Base-by-base conservation (phyloP, 106 monocot species). In the Apostasia shenzhenica region DNA sequence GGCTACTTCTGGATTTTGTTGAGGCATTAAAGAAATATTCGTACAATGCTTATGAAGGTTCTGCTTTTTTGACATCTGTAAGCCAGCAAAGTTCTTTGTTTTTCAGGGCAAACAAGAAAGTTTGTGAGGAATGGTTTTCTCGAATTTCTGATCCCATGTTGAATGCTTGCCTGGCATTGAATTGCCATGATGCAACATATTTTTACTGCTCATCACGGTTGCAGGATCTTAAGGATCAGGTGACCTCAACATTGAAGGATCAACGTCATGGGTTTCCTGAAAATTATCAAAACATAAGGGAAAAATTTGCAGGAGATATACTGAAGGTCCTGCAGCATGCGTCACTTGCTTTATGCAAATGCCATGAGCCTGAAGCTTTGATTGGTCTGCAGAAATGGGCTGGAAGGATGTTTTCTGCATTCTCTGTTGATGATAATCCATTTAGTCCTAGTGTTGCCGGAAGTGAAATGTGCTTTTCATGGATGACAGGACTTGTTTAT, bases 61-160 rank as follows among this genome's bases (percentile, higher is more conserved):
- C 99, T 45, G 85, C 72, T 57, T 46, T 93, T 69, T 75, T 99
- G 68, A 77, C 82, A 51, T 57, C 37, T 65, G 12, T 85, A 38
- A 66, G 81, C 69, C 70, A 83, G 8, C 85, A 84, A 62, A 93
- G 92, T 75, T 92, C 85, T 66, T 77, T 93, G 76, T 99, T 93
- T 75, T 99, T 99, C 69, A 77, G 81, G 72, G 85, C 99, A 77
- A 99, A 99, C 73, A 99, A 76, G 67, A 90, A 87, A 67, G 99
- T 99, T 41, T 99, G 99, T 63, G 99, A 99, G 60, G 99, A 99
- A 72, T 99, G 99, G 99, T 99, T 99, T 76, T 99, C 93, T 70
- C 89, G 97, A 73, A 92, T 99, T 44, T 93, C 81, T 65, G 99
- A 93, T 37, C 99, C 99, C 45, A 93, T 99, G 99, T 65, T 99